Percentiles rank a stretch among this genome's conserved stretches.
phyloP scores from a whole-genome alignment of 106 monocot species.

The Apostasia shenzhenica region DNA sequence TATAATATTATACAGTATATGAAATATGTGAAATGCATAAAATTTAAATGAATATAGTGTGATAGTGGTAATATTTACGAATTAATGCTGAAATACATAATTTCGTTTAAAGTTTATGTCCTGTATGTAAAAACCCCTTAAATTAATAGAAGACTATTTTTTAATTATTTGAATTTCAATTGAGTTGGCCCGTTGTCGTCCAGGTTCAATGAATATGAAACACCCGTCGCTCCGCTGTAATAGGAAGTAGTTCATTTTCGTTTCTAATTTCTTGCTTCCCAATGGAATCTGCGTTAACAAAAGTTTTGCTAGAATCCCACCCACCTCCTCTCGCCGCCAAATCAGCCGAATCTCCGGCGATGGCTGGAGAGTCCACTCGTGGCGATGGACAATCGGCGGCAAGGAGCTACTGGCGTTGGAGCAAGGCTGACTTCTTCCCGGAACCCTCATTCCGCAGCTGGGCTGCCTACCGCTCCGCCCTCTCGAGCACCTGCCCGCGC shows the following conservation, averaged over 20 bases:
- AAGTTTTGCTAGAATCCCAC: neutral
- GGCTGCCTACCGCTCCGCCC: conserved; percentile 22
- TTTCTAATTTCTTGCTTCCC: too few species aligned
- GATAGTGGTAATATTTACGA: too few species aligned
- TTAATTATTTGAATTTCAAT: too few species aligned
- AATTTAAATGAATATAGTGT: too few species aligned
- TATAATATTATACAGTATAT: too few species aligned
- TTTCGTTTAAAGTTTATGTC: too few species aligned
- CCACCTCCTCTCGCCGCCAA: neutral
- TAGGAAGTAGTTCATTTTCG: too few species aligned
- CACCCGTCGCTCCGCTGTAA: neutral
- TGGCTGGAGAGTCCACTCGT: neutral
- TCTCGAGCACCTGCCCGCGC: conserved; percentile 18
- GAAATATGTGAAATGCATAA: too few species aligned
- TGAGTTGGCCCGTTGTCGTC: neutral
- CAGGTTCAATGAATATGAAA: neutral
- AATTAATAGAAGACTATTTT: too few species aligned
- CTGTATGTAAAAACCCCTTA: too few species aligned
- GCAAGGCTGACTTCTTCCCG: conserved; percentile 32
- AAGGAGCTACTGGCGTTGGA: conserved; percentile 33
- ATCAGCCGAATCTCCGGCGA: neutral
- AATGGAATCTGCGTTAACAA: conserved; percentile 1
- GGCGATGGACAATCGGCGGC: neutral
- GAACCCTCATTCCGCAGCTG: conserved; percentile 35
- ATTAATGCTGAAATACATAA: too few species aligned